Evolutionary conservation across 805 yeast species (phyloP), one percentile per base, ranked within the genome.

Genomic region (Pichia insulana): DNA sequence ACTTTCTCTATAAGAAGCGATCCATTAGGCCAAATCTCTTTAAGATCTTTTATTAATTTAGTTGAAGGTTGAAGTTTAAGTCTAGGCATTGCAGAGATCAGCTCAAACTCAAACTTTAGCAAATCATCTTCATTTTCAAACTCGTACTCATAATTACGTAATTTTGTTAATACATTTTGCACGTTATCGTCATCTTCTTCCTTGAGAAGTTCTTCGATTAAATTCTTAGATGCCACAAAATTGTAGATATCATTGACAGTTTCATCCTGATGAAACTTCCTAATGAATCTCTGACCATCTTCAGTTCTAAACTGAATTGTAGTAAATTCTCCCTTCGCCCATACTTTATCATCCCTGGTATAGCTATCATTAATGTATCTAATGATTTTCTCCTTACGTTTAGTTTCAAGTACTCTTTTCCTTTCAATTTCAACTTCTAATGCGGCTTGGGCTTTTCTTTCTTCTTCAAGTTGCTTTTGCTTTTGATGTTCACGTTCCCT

Each of bases 271-370:
- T 52, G 49, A 41, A 80, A 69, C 30, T 63, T 67, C 28, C 71
- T 69, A 2, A 76, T 63, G 7, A 70, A 54, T 42, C 78, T 57
- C 38, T 65, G 64, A 2, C 85, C 84, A 30, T 67, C 55, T 8
- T 82, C 77, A 30, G 73, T 60, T 54, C 78, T 70, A 48, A 80
- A 62, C 39, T 81, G 78, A 17, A 80, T 67, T 0, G 64, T 64
- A 8, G 71, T 59, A 37, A 49, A 60, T 7, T 62, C 60, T 0
- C 62, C 63, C 42, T 59, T 62, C 2, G 40, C 41, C 49, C 59
- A 53, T 10, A 22, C 9, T 17, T 41, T 36, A 8, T 42, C 15
- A 20, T 33, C 43, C 15, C 45, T 48, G 18, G 43, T 37, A 36
- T 26, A 50, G 16, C 17, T 35, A 7, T 33, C 33, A 32, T 32